Evolutionary conservation across 1,284 basidiomycete genomes (phyloP).

Genomic region (Leccinum proximum): DNA sequence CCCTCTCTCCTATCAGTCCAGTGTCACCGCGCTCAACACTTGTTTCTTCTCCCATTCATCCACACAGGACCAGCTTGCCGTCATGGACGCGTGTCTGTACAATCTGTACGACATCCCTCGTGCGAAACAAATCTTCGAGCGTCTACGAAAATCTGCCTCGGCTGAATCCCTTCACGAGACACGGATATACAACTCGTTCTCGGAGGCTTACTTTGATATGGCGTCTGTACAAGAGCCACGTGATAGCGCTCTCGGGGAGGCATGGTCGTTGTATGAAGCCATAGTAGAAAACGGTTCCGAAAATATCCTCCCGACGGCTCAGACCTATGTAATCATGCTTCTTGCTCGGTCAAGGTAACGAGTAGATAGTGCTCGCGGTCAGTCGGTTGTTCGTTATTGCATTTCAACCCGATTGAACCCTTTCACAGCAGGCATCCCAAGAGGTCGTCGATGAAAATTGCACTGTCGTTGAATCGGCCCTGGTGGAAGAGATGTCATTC

Average conservation of each 20-base stretch:
- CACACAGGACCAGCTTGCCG: slow-evolving; percentile 65
- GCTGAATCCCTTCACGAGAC: slow-evolving; percentile 37
- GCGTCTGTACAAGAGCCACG: slow-evolving; percentile 43
- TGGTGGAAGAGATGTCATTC: slow-evolving; percentile 56
- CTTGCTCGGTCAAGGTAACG: slow-evolving; percentile 51
- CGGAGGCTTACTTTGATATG: slow-evolving; percentile 63
- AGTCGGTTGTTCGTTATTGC: slow-evolving; percentile 3
- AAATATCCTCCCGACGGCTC: slow-evolving; percentile 46
- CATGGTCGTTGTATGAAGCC: slow-evolving; percentile 53
- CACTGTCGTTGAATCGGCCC: slow-evolving; percentile 14
- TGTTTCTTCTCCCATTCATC: slow-evolving; percentile 62
- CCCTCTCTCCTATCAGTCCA: slow-evolving; percentile 48
- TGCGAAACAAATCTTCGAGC: slow-evolving; percentile 65
- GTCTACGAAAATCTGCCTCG: slow-evolving; percentile 38
- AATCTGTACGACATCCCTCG: slow-evolving; percentile 70
- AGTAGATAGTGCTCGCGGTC: slow-evolving; percentile 15
- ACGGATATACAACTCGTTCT: slow-evolving; percentile 50
- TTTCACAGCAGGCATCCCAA: slow-evolving; percentile 15
- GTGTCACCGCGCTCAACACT: slow-evolving; percentile 38
- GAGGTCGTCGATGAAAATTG: slow-evolving; percentile 22
- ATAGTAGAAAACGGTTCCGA: slow-evolving; percentile 48
- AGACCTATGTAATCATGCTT: slow-evolving; percentile 69
- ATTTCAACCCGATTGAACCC: background rate
- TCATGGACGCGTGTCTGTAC: slow-evolving; percentile 79
- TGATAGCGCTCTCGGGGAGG: slow-evolving; percentile 50